Conservation (phyloP, 2,329 filamentous ascomycete genomes). For the Colletotrichum orchidophilum region DNA sequence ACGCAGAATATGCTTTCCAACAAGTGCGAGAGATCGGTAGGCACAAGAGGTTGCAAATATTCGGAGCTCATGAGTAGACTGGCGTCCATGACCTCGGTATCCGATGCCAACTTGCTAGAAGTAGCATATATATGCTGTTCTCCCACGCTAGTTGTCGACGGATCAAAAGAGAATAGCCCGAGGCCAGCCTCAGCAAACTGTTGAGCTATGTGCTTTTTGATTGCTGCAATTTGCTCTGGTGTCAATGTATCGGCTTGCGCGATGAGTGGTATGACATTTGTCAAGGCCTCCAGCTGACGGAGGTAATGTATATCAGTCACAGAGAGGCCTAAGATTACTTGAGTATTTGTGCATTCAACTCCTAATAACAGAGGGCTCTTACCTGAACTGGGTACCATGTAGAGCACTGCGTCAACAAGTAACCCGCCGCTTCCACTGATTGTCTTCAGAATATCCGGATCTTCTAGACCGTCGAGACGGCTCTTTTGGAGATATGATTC, state of each 20-base stretch:
- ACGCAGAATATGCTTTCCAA: conserved; percentile 80
- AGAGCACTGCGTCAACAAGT: conserved; percentile 86
- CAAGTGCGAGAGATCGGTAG: conserved; percentile 77
- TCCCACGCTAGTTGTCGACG: conserved; percentile 40
- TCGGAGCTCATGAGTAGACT: conserved; percentile 93
- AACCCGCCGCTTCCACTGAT: conserved; percentile 84
- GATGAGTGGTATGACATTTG: conserved; percentile 87
- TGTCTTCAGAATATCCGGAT: conserved; percentile 79
- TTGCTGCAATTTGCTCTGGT: conserved; percentile 60
- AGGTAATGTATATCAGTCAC: conserved; percentile 74
- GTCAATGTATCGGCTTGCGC: conserved; percentile 78
- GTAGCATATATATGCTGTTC: conserved; percentile 72
- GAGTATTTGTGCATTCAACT: conserved; percentile 48
- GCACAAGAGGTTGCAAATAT: conserved; percentile 82
- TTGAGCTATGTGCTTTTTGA: conserved; percentile 68
- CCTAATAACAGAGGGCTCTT: conserved; percentile 43
- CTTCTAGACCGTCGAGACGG: conserved; percentile 68
- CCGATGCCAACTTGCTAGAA: conserved; percentile 76
- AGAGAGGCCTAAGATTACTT: conserved; percentile 50
- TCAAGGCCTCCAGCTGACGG: conserved; percentile 73
- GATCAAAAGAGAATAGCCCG: conserved; percentile 73
- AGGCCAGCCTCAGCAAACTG: conserved; percentile 68
- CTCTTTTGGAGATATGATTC: conserved; percentile 74
- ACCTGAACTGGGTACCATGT: conserved; percentile 78
- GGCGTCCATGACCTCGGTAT: conserved; percentile 89